Evolutionary conservation across 192 early-diverging fungal species (phyloP), one percentile per base, ranked within the genome.

Genomic region (Radiomyces spectabilis): DNA sequence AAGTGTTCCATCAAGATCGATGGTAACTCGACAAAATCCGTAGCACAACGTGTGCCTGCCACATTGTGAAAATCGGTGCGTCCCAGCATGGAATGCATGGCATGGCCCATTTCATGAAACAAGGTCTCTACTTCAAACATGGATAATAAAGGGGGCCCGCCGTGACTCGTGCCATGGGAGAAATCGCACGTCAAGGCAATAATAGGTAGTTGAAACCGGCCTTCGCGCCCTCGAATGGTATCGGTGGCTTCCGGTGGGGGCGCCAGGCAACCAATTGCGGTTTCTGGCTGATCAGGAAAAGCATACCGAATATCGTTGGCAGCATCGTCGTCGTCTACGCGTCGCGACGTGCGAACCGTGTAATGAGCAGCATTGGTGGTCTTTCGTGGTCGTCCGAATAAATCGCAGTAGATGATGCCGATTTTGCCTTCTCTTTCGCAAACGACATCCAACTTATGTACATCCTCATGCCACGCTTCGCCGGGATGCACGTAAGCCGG

Each of bases 31-130:
- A 97, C 94, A 82, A 99, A 95, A 70, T 99, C 96, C 21, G 93
- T 84, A 5, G 86, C 77, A 61, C 93, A 94, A 24, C 96, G 78
- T 8, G 96, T 99, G 31, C 96, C 96, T 2, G 92, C 78, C 12
- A 99, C 91, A 68, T 96, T 95, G 61, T 99, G 96, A 70, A 86
- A 97, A 33, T 90, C 85, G n/a, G 93, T 94, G 18, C 86, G 80
- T 29, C 88, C 94, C 4, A 99, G 77, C 87, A 95, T 92, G 16
- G 93, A 98, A 65, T 96, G 94, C 85, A 98, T 91, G 2, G 92
- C 97, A 58, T 99, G 97, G 3, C 97, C 97, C 93, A 97, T 96
- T 54, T 99, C 97, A 66, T 99, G 97, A 71, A 96, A 99, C 2
- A 97, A 66, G 0, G 97, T 99, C 63, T 97, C 94, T 24, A 97